A percentile compares a stretch with the other conserved stretches of the same genome.
Evolutionary conservation across 495 filamentous ascomycete genomes (phyloP).

Genomic region (Melanomma pulvis-pyrius): DNA sequence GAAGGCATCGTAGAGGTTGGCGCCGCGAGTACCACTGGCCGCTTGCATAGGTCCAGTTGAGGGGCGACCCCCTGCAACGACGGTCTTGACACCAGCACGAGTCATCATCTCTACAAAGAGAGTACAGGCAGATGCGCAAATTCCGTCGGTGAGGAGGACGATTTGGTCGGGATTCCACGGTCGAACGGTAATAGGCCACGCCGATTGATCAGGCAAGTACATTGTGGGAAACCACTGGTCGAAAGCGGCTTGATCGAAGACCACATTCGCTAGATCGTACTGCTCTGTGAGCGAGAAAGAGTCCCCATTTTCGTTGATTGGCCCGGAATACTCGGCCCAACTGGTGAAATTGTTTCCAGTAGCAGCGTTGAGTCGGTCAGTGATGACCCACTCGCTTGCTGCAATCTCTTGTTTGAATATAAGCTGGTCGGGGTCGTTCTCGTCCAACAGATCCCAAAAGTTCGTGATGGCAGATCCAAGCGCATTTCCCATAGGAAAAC

Average conservation of each 20-base stretch:
- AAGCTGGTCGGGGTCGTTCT: conserved; percentile 27
- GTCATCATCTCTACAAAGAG: conserved; percentile 55
- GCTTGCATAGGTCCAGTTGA: conserved; percentile 29
- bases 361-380: conserved; percentile 49
- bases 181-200: conserved; percentile 33
- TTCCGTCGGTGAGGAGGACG: conserved; percentile 50
- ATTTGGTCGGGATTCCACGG: conserved; percentile 43
- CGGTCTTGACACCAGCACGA: conserved; percentile 51
- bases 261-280: conserved; percentile 55
- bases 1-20: conserved; percentile 13
- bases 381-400: conserved; percentile 50
- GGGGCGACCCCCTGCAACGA: conserved; percentile 54
- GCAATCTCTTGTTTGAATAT: conserved; percentile 27
- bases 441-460: conserved; percentile 38
- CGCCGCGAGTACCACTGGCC: conserved; percentile 20
- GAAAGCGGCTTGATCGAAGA: conserved; percentile 44
- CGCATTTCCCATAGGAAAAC: conserved; percentile 13
- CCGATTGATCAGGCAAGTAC: conserved; percentile 25
- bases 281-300: conserved; percentile 43
- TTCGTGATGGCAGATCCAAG: conserved; percentile 13
- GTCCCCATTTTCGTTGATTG: conserved; percentile 48
- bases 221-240: conserved; percentile 47
- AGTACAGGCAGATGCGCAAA: conserved; percentile 54
- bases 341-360: conserved; percentile 54
- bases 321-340: conserved; percentile 59